phyloP scores from a whole-genome alignment of 306 rosid genomes.

The Hylodesmum podocarpum region DNA sequence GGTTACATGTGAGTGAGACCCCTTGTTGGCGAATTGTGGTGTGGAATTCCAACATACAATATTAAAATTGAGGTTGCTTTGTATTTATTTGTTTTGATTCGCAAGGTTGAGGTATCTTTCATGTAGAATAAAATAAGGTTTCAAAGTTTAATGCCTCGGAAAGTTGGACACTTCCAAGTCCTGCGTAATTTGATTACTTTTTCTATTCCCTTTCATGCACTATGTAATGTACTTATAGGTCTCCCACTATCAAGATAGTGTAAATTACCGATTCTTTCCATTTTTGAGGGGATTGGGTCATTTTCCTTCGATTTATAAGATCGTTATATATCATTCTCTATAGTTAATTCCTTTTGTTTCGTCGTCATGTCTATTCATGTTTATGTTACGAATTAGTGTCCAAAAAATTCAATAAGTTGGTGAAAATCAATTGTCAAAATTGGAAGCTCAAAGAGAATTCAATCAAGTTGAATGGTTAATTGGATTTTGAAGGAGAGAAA shows the following conservation, averaged over 20 bases:
- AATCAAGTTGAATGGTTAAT: not conserved
- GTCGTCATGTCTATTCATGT: not conserved
- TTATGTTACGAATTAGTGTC: not conserved
- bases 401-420: not conserved
- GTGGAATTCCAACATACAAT: slow-evolving; percentile 17
- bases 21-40: slow-evolving; percentile 5
- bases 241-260: not conserved
- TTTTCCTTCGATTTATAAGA: not conserved
- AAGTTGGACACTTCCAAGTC: slow-evolving; percentile 45
- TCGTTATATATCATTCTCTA: not conserved
- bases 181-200: slow-evolving; percentile 10
- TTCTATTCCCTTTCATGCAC: not conserved
- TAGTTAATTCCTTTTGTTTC: slow-evolving; percentile 1
- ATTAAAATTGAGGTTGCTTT: slow-evolving; percentile 14
- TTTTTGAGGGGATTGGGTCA: not conserved
- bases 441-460: not conserved
- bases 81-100: slow-evolving; percentile 36
- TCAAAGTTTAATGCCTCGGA: slow-evolving; percentile 49
- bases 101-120: slow-evolving; percentile 23
- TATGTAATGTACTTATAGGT: not conserved
- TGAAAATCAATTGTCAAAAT: not conserved
- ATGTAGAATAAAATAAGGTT: slow-evolving; percentile 38
- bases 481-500: not conserved
- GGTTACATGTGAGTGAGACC: not conserved
- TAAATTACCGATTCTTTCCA: not conserved